Evolutionary conservation across 495 filamentous ascomycete genomes (phyloP), one percentile per base, ranked within the genome.

Genomic region (Tuber aestivum): DNA sequence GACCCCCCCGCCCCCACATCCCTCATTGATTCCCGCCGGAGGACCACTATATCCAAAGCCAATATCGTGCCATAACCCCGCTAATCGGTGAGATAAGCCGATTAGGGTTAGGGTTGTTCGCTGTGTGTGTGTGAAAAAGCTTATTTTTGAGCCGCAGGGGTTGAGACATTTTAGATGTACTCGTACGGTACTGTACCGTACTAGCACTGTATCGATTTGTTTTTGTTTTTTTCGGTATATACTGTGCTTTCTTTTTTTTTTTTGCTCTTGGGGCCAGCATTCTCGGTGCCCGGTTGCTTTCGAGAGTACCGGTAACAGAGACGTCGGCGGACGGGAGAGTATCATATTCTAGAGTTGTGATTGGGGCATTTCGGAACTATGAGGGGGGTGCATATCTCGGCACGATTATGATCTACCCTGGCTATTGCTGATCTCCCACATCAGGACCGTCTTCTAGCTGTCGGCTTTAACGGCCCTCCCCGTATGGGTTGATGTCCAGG

Each of bases 121-220:
- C 27, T 61, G 50, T 61, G 50, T 27, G 50, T 3, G 50, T 23
- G 48, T 7, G 48, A 44, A 79, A 79, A 79, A 75, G 78, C 78
- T 79, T 79, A 38, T 79, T 79, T 79, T 79, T 79, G 72, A 79
- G 78, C 78, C 78, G 72, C 78, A 79, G 61, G 75, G 78, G 76
- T 75, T 71, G 78, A 70, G 21, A 75, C 75, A 41, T 35, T 35
- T 35, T 27, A 32, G 27, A 35, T 65, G 27, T 65, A n/a, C n/a
- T n/a, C n/a, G n/a, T n/a, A n/a, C n/a, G n/a, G n/a, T n/a, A n/a
- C n/a, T n/a, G n/a, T n/a, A 35, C 32, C 27, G 16, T n/a, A n/a
- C n/a, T n/a, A n/a, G n/a, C n/a, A n/a, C n/a, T n/a, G n/a, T 1
- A 40, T 23, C 23, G 48, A 23, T 48, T 48, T 48, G 8, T 27